These are phyloP conservation scores for Spizellomyces punctatus DNA, from an alignment of 192 early-diverging fungal genomes.

Conservation along the genomic window DNA sequence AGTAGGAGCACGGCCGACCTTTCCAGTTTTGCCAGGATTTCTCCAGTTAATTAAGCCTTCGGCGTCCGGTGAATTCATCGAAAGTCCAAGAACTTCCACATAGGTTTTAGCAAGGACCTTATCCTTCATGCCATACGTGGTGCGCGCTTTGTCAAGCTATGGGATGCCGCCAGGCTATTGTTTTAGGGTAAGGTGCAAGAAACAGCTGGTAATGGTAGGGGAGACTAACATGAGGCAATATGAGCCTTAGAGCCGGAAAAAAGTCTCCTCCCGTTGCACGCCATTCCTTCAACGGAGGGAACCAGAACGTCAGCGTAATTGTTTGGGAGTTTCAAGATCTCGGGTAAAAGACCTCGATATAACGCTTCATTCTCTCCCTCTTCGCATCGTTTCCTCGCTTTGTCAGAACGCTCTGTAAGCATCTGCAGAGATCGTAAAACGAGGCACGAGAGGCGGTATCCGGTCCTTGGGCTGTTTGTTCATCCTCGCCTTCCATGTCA, in stretches of 20 bases:
- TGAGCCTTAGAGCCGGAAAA: conserved; percentile 32
- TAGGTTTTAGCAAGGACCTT: conserved; percentile 66
- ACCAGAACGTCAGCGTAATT: background rate
- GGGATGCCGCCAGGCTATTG: conserved; percentile 9
- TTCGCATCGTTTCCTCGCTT: conserved; percentile 35
- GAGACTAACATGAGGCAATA: conserved; percentile 40
- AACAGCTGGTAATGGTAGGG: too few species aligned
- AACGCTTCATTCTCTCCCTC: conserved; percentile 14
- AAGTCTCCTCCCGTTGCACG: conserved; percentile 26
- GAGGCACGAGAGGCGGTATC: conserved; percentile 1
- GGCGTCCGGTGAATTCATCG: conserved; percentile 59
- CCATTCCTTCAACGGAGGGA: conserved; percentile 17
- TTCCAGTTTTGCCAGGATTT: conserved; percentile 31
- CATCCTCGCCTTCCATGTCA: background rate
- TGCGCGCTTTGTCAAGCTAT: conserved; percentile 55
- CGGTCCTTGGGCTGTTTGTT: background rate
- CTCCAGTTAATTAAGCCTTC: conserved; percentile 79
- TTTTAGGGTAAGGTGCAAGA: background rate
- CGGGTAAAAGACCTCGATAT: conserved; percentile 13
- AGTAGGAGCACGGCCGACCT: conserved; percentile 1
- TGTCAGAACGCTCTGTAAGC: conserved; percentile 30
- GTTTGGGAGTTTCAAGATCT: background rate
- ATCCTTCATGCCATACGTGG: conserved; percentile 70
- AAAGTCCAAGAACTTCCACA: conserved; percentile 61
- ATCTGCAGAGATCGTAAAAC: conserved; percentile 34